These are phyloP conservation scores for Leccinum sublutescens DNA, from an alignment of 768 basidiomycete genomes.

Conservation along the genomic window DNA sequence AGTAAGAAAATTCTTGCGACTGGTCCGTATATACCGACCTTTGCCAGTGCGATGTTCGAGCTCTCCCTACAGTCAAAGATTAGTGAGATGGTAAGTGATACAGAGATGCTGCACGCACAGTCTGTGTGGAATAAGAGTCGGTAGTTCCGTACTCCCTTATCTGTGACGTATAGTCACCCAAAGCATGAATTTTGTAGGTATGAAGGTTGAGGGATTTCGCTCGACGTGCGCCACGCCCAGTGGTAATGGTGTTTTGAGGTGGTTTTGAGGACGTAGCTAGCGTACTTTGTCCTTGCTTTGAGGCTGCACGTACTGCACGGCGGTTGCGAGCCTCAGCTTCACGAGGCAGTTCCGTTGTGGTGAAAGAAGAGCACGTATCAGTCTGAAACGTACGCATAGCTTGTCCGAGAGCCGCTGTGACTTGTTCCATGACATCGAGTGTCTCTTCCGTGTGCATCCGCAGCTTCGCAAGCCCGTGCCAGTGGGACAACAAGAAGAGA, in stretches of 20 bases:
- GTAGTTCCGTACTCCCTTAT: neutral
- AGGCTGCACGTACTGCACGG: neutral
- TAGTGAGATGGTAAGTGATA: neutral
- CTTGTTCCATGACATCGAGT: neutral
- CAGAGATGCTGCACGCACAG: neutral
- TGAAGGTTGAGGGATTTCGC: neutral
- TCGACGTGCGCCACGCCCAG: neutral
- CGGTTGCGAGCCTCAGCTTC: neutral
- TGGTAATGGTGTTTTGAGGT: neutral
- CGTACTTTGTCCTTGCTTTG: neutral
- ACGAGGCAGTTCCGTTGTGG: neutral
- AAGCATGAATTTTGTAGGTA: neutral
- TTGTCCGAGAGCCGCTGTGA: neutral
- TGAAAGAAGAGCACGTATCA: neutral
- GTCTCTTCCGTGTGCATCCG: neutral
- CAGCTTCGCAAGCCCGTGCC: neutral
- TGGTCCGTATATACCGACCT: neutral
- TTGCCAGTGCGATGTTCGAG: neutral
- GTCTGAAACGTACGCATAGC: neutral
- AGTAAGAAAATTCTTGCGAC: neutral
- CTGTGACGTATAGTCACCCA: neutral
- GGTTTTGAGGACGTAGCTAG: neutral
- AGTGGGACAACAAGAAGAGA: neutral
- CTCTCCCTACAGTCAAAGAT: neutral
- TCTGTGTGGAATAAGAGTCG: neutral